phyloP scores from a whole-genome alignment of 2,329 filamentous ascomycete genomes.

The Fusarium sp. region DNA sequence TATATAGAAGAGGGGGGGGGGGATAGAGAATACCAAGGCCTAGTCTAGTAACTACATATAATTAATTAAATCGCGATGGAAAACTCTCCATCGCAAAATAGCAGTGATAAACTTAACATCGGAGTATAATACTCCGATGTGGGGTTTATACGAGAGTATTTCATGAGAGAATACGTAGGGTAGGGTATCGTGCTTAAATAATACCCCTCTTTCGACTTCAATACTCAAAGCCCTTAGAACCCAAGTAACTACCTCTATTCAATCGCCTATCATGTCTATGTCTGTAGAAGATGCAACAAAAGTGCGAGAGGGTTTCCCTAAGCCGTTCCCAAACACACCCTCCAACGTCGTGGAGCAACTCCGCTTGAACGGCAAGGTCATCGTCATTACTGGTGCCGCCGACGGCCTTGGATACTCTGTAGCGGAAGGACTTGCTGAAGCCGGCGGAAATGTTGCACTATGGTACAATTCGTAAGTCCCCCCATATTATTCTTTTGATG shows the following conservation, averaged over 20 bases:
- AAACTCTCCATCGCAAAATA: not conserved
- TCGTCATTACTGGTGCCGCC: constrained; percentile 56
- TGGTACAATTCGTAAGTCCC: constrained; percentile 47
- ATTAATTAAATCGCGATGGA: constrained; percentile 1
- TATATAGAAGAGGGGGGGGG: too few species aligned
- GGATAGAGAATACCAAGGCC: not conserved
- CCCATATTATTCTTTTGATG: not conserved
- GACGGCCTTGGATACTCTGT: constrained; percentile 57
- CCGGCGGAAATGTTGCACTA: constrained; percentile 52
- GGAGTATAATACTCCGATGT: constrained; percentile 20
- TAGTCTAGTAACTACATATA: too few species aligned
- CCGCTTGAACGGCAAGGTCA: constrained; percentile 52
- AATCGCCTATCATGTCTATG: constrained; percentile 42
- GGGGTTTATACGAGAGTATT: constrained; percentile 7
- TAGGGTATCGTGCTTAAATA: not conserved
- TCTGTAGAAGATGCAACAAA: constrained; percentile 35
- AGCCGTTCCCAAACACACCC: constrained; percentile 39
- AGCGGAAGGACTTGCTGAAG: constrained; percentile 57
- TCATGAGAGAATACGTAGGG: not conserved
- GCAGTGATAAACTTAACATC: not conserved
- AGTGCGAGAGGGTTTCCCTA: constrained; percentile 39
- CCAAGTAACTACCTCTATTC: not conserved
- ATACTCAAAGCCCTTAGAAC: not conserved
- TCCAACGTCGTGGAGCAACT: constrained; percentile 57
- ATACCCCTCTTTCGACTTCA: constrained; percentile 20